Evolutionary conservation across 305 asterid genomes (phyloP).

Genomic region (Coffea humblotiana): DNA sequence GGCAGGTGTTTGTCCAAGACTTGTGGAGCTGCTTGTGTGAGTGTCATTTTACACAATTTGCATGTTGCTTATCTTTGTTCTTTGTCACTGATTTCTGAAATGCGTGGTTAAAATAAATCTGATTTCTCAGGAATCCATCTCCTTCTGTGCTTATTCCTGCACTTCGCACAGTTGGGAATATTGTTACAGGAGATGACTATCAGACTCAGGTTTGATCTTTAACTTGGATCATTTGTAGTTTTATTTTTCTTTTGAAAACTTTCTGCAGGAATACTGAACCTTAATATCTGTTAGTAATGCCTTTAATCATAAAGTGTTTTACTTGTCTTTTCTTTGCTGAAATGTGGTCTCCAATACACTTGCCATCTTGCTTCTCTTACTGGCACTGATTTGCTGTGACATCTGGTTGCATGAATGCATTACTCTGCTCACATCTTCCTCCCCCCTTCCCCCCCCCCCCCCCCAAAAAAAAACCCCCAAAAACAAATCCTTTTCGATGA

Average conservation of each 20-base stretch:
- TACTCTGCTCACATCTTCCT: background rate
- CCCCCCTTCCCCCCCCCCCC: no score
- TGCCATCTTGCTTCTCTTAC: background rate
- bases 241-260: background rate
- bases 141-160: conserved; percentile 95
- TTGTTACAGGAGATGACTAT: conserved; percentile 86
- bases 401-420: background rate
- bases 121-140: conserved; percentile 69
- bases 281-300: background rate
- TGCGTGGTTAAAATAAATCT: background rate
- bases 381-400: background rate
- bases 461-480: no score
- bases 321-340: background rate
- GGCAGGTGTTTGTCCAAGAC: conserved; percentile 80
- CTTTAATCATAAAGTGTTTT: background rate
- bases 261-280: background rate
- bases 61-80: background rate
- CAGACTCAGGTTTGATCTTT: conserved; percentile 72
- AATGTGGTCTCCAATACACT: background rate
- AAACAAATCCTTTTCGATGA: no score
- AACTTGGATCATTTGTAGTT: background rate
- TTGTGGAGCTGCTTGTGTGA: conserved; percentile 84
- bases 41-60: conserved; percentile 25
- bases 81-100: background rate
- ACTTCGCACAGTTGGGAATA: conserved; percentile 86